Conservation (phyloP, 257 asterid species). For the Plantago major region DNA sequence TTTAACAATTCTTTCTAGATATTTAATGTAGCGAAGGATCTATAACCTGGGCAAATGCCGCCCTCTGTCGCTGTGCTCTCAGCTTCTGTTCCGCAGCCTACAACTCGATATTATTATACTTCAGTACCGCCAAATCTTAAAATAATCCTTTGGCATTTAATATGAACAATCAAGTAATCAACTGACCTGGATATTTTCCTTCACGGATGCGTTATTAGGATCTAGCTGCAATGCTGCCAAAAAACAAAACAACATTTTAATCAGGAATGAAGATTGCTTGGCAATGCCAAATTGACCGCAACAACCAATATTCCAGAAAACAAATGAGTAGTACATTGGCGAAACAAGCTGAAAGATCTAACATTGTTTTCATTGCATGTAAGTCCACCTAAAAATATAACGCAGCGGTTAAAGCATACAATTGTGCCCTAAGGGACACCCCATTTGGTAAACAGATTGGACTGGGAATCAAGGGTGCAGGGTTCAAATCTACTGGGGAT, state of each 20-base stretch:
- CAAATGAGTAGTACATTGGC: not conserved
- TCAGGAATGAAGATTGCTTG: constrained; percentile 15
- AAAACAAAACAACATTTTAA: constrained; percentile 15
- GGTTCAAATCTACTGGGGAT: no score
- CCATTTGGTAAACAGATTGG: no score
- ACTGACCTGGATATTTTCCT: constrained; percentile 79
- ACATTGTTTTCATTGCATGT: not conserved
- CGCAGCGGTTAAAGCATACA: not conserved
- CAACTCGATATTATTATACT: constrained; percentile 16
- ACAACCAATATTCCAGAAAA: constrained; percentile 8
- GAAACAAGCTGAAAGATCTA: constrained; percentile 14
- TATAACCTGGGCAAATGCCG: constrained; percentile 52
- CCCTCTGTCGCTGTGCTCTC: constrained; percentile 52
- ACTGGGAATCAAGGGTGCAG: no score
- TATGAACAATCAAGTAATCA: constrained; percentile 20
- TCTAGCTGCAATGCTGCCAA: constrained; percentile 77
- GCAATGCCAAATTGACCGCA: constrained; percentile 5
- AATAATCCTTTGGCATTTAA: constrained; percentile 13
- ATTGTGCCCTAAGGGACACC: no score
- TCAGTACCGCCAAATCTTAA: constrained; percentile 2
- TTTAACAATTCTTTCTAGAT: not conserved
- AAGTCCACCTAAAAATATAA: constrained; percentile 2
- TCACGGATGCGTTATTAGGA: constrained; percentile 60
- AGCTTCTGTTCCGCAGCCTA: constrained; percentile 74
- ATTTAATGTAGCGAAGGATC: not conserved